Evolutionary conservation across 495 filamentous ascomycete species (phyloP).

Genomic region (Penicillium subrubescens): DNA sequence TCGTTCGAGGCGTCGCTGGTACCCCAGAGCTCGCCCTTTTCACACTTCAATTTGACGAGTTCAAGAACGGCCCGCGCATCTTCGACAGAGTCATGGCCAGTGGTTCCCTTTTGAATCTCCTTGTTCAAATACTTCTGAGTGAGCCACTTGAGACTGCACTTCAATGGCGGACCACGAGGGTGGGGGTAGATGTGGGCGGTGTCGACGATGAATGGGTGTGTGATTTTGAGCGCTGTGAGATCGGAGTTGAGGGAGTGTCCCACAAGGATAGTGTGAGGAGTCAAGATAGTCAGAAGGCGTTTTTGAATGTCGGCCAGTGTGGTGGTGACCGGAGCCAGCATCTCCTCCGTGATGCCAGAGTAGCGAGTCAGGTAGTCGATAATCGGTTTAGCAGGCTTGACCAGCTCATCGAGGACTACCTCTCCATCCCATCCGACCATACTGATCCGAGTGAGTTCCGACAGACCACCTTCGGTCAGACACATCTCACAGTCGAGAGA

Average conservation of each 20-base stretch:
- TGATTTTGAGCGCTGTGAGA: constrained; percentile 76
- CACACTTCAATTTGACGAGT: constrained; percentile 91
- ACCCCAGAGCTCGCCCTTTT: constrained; percentile 84
- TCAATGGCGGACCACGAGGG: constrained; percentile 70
- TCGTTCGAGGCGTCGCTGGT: constrained; percentile 73
- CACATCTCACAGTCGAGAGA: constrained; percentile 98
- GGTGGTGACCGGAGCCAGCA: constrained; percentile 79
- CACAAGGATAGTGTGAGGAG: constrained; percentile 75
- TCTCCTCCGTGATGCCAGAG: constrained; percentile 87
- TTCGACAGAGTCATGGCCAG: constrained; percentile 88
- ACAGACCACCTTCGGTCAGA: constrained; percentile 70
- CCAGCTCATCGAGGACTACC: constrained; percentile 81
- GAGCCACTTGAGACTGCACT: constrained; percentile 80
- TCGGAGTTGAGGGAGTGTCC: constrained; percentile 94
- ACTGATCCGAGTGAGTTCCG: constrained; percentile 85
- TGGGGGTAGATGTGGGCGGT: constrained; percentile 86
- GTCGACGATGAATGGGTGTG: constrained; percentile 92
- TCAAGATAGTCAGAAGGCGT: constrained; percentile 70
- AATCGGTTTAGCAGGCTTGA: constrained; percentile 84
- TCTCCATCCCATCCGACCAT: constrained; percentile 83
- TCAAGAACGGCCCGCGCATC: constrained; percentile 90
- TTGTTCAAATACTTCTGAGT: constrained; percentile 76
- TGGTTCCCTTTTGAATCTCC: constrained; percentile 80
- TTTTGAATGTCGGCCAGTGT: constrained; percentile 81
- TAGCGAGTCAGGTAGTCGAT: constrained; percentile 85